Evolutionary conservation across 1,139 yeast species (phyloP), one percentile per base, ranked within the genome.

Genomic region (Lodderomyces pseudojiufengensis): DNA sequence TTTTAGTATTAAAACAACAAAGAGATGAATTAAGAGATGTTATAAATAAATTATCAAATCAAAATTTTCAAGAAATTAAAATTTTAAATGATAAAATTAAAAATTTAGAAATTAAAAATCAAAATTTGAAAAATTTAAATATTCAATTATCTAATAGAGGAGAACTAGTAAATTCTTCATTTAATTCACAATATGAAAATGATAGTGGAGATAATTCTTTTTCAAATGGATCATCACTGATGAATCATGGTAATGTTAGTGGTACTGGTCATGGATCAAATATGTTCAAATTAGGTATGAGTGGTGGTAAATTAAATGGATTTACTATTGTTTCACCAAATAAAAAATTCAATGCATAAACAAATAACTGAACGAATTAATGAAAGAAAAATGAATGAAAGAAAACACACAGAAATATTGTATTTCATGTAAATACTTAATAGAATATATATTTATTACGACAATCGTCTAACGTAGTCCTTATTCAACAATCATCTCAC

Each of bases 11-110:
- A 41, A 73, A 68, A 42, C 55, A 56, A 13, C 86, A 80, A 54
- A 55, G 82, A 30, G 81, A 78, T 40, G 82, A 76, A 36, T 62
- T 80, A 33, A 61, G 84, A 21, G 82, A 77, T 35, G 80, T 77
- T 22, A 61, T 70, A 21, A 54, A 63, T 29, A 60, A 63, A 42
- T 51, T 70, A 38, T 63, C 67, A 10, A 43, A 59, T 3, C 59
- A 59, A 28, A 70, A 67, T 36, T 54, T 51, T 27, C 59, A 57
- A 25, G 76, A 70, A 42, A 42, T 61, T 40, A 65, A 60, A 40
- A 40, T 54, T 37, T 68, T 72, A 13, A 57, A 59, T 14, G 80
- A 75, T n/a, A 70, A 70, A 43, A 57, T 71, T 32, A 61, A 56
- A 44, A 45, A 49, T 9, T 48, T 74, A 36, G 78, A 74, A 44